phyloP scores from a whole-genome alignment of 257 asterid genomes.

The Schizonepeta tenuifolia region DNA sequence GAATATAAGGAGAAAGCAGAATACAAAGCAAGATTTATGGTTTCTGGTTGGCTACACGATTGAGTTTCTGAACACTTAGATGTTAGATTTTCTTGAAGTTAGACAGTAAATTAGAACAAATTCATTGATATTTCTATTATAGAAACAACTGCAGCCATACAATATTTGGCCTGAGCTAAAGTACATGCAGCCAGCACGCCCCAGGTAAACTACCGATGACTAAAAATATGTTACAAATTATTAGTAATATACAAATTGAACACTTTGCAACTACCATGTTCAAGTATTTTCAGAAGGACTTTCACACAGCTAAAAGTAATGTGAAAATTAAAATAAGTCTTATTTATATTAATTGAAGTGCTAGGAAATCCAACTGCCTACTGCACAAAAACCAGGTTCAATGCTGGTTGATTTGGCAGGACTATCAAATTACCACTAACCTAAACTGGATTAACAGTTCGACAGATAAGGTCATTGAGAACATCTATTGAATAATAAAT shows the following conservation, averaged over 20 bases:
- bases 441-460: neutral
- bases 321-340: slow-evolving; percentile 6
- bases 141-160: slow-evolving; percentile 1
- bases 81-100: neutral
- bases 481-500: neutral
- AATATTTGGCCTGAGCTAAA: neutral
- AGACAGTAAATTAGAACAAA: neutral
- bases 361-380: neutral
- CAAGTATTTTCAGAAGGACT: slow-evolving; percentile 4
- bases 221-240: neutral
- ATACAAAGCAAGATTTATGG: slow-evolving; percentile 24
- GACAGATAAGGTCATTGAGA: neutral
- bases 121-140: neutral
- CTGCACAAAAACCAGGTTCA: neutral
- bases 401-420: neutral
- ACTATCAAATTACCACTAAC: neutral
- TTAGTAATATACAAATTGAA: neutral
- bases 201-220: slow-evolving; percentile 7
- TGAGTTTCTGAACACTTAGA: neutral
- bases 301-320: neutral
- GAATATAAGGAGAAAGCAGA: neutral
- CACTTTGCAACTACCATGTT: neutral
- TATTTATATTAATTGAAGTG: neutral
- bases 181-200: neutral
- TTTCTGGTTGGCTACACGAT: slow-evolving; percentile 10